phyloP scores from a whole-genome alignment of 805 yeast genomes.

The Wickerhamomyces chambardii region DNA sequence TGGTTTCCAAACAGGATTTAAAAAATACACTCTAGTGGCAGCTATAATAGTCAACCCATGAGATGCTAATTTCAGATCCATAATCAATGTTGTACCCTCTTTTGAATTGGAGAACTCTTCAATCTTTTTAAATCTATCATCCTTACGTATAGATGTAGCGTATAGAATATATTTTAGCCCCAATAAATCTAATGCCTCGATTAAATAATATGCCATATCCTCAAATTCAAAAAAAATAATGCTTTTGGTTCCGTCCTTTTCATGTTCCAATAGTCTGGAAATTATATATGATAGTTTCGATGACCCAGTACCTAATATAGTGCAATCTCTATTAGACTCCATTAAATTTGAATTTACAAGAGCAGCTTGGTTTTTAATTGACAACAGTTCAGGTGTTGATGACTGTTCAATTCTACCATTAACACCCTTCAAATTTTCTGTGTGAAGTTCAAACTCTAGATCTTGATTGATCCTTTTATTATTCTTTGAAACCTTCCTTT shows the following conservation, averaged over 20 bases:
- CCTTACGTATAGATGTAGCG: slow-evolving; percentile 46
- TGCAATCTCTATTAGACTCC: background rate
- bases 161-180: slow-evolving; percentile 57
- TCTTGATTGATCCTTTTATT: background rate
- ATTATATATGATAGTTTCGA: slow-evolving; percentile 54
- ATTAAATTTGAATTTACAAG: background rate
- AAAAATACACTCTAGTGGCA: slow-evolving; percentile 61
- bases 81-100: slow-evolving; percentile 43
- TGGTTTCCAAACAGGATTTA: slow-evolving; percentile 67
- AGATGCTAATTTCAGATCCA: slow-evolving; percentile 61
- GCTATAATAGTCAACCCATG: slow-evolving; percentile 62
- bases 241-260: slow-evolving; percentile 36
- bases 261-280: slow-evolving; percentile 44
- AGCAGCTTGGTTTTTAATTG: too few species aligned
- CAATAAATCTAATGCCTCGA: slow-evolving; percentile 53
- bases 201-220: slow-evolving; percentile 58
- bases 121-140: slow-evolving; percentile 43
- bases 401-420: slow-evolving; percentile 5
- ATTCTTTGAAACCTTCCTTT: too few species aligned
- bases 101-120: slow-evolving; percentile 36
- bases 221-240: slow-evolving; percentile 65
- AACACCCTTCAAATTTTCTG: slow-evolving; percentile 1
- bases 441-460: background rate
- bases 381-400: slow-evolving; percentile 6
- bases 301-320: slow-evolving; percentile 46